phyloP scores from a whole-genome alignment of 2,329 filamentous ascomycete genomes.

The Purpureocillium lavendulum region DNA sequence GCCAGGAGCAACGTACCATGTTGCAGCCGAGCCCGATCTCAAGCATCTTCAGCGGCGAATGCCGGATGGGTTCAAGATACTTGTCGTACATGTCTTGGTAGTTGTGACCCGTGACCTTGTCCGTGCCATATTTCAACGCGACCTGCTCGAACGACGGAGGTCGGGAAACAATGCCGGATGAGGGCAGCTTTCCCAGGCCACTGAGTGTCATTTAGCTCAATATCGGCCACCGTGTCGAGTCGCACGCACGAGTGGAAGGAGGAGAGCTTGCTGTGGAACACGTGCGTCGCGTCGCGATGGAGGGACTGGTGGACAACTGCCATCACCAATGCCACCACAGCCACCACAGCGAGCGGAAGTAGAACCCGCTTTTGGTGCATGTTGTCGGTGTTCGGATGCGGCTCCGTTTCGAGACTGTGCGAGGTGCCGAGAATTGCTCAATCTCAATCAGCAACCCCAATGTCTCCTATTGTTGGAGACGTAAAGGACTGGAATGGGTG shows the following conservation, averaged over 20 bases:
- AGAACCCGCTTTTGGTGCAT: constrained; percentile 5
- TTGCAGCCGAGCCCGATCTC: constrained; percentile 33
- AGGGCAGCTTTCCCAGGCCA: no score
- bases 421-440: no score
- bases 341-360: constrained; percentile 1
- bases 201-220: no score
- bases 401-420: no score
- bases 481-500: no score
- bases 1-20: constrained; percentile 13
- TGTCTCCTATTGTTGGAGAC: no score
- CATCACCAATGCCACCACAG: constrained; percentile 4
- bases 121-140: constrained; percentile 25
- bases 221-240: no score
- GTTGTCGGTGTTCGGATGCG: background rate
- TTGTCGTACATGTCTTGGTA: constrained; percentile 33
- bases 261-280: constrained; percentile 3
- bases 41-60: constrained; percentile 27
- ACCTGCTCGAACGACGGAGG: constrained; percentile 13
- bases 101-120: constrained; percentile 28
- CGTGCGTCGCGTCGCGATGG: constrained; percentile 1
- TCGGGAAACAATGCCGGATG: no score
- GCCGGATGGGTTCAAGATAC: constrained; percentile 22
- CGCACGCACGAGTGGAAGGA: no score
- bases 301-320: constrained; percentile 5
- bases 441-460: no score